Evolutionary conservation across 108 stramenopile genomes (phyloP), one percentile per base, ranked within the genome.

Genomic region (Mediolabrus comicus): DNA sequence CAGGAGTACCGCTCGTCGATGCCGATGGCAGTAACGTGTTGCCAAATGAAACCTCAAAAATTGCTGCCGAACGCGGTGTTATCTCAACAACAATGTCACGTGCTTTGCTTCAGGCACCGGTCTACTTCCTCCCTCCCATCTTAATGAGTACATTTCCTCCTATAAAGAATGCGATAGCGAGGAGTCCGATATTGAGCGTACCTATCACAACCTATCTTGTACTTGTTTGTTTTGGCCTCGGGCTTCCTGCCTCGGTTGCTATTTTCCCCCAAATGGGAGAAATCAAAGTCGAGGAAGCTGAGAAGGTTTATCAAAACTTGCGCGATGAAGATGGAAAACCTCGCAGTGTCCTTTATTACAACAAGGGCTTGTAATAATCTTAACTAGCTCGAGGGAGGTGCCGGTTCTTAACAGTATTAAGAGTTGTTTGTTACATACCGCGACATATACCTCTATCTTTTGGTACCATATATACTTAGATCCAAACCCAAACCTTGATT

Each of bases 201-300:
- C 92, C 92, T 7, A 56, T 95, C 34, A 90, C 95, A 30, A 95
- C 95, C 6, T 89, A 83, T 79, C 61, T 95, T 22, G 24, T 90
- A 34, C 76, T 91, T 59, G 76, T 74, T 14, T 71, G 80, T 53
- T 95, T 95, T 65, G 95, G 95, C 13, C 61, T 93, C 61, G 95
- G 95, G 53, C 72, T 95, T 3, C 95, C 95, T 9, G 83, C 82
- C 17, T 81, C 92, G 10, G 86, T 90, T n/a, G 95, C 87, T 11
- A 86, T 90, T 55, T 95, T 93, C 62, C 95, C 95, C 3, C 92
- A 95, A 77, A 87, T 93, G 51, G 74, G 86, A 7, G 61, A 75
- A 24, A 85, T 95, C 46, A 36, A 68, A 19, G 78, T 77, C 1
- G 60, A 83, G 2, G 86, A 95, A 24, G 84, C 91, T 3, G 94